Evolutionary conservation across 768 basidiomycete genomes (phyloP).

Genomic region (Suillus subluteus): DNA sequence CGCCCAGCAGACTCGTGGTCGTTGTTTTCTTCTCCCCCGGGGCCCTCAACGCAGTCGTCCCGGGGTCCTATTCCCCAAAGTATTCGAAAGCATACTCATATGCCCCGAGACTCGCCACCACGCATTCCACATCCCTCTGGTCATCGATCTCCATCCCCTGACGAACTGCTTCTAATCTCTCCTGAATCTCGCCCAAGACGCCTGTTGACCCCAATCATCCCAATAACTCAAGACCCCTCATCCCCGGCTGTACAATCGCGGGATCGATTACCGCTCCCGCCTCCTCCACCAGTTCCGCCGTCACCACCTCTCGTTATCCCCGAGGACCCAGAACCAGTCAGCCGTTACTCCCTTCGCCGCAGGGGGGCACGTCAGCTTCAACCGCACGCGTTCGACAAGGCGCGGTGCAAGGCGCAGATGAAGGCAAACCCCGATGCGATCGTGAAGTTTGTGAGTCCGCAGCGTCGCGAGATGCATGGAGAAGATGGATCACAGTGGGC

Average conservation of each 20-base stretch:
- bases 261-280: not conserved
- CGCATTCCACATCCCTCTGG: slow-evolving; percentile 8
- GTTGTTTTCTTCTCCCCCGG: slow-evolving; percentile 21
- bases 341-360: slow-evolving; percentile 58
- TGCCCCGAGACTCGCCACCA: slow-evolving; percentile 26
- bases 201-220: not conserved
- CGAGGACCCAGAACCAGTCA: slow-evolving; percentile 21
- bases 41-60: slow-evolving; percentile 11
- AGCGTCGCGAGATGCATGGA: slow-evolving; percentile 21
- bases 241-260: not conserved
- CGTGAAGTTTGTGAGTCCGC: slow-evolving; percentile 49
- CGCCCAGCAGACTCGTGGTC: slow-evolving; percentile 18
- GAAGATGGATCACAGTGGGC: slow-evolving; percentile 32
- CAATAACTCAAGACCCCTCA: not conserved
- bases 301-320: slow-evolving; percentile 14
- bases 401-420: slow-evolving; percentile 54
- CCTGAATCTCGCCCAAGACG: slow-evolving; percentile 7
- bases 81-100: slow-evolving; percentile 20
- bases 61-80: not conserved
- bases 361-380: slow-evolving; percentile 59
- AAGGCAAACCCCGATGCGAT: slow-evolving; percentile 68
- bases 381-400: slow-evolving; percentile 63
- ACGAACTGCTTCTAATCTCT: slow-evolving; percentile 25
- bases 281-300: slow-evolving; percentile 14
- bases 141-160: slow-evolving; percentile 23